Percentiles rank a stretch among this genome's conserved stretches.
Conservation (phyloP, 2,329 filamentous ascomycete species). For the Magnaporthales sp. region DNA sequence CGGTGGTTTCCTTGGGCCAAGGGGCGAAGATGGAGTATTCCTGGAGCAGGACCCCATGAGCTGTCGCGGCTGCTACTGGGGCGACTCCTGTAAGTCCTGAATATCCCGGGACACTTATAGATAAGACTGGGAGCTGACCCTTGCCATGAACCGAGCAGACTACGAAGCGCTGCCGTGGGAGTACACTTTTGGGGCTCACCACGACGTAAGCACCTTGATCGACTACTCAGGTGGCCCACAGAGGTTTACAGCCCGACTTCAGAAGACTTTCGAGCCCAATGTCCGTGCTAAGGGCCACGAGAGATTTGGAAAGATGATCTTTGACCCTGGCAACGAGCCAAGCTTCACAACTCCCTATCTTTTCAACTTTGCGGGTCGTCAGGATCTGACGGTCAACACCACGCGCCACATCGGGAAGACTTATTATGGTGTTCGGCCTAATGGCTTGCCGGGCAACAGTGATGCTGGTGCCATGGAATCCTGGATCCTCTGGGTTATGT, state of each 20-base stretch:
- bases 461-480: slow-evolving; percentile 68
- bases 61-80: slow-evolving; percentile 61
- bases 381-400: slow-evolving; percentile 50
- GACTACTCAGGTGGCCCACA: slow-evolving; percentile 42
- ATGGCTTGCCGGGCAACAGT: slow-evolving; percentile 59
- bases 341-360: slow-evolving; percentile 60
- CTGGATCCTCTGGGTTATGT: slow-evolving; percentile 61
- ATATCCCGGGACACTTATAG: slow-evolving; percentile 7
- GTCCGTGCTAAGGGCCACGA: slow-evolving; percentile 28
- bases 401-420: slow-evolving; percentile 49
- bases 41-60: slow-evolving; percentile 44
- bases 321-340: slow-evolving; percentile 61
- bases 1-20: slow-evolving; percentile 58
- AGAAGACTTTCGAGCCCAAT: slow-evolving; percentile 50
- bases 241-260: slow-evolving; percentile 47
- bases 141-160: too few relatives aligned
- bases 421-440: slow-evolving; percentile 45
- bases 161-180: slow-evolving; percentile 56
- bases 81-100: slow-evolving; percentile 22
- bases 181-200: slow-evolving; percentile 61
- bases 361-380: slow-evolving; percentile 57
- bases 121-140: neutral
- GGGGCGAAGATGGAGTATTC: slow-evolving; percentile 37
- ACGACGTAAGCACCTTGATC: slow-evolving; percentile 51
- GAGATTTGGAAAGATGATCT: slow-evolving; percentile 45